Evolutionary conservation across 2,329 filamentous ascomycete species (phyloP).

Genomic region (Hymenoscyphus scutula): DNA sequence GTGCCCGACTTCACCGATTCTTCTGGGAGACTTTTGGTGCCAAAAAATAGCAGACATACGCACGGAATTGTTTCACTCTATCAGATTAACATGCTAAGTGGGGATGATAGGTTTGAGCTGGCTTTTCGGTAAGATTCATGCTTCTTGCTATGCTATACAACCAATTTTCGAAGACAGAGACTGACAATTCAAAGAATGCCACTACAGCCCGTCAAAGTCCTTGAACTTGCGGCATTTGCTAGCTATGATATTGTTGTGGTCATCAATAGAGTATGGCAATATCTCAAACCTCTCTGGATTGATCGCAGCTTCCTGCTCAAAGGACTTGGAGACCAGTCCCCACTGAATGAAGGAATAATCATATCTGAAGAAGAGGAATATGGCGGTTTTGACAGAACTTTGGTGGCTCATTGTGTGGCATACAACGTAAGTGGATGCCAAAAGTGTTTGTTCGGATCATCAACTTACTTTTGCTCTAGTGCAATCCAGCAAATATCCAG

Average conservation of each 20-base stretch:
- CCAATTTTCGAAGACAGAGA: neutral
- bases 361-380: conserved; percentile 56
- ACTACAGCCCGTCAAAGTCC: conserved; percentile 50
- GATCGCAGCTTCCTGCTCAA: conserved; percentile 61
- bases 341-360: conserved; percentile 44
- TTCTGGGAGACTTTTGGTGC: conserved; percentile 44
- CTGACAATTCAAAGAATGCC: conserved; percentile 44
- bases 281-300: conserved; percentile 63
- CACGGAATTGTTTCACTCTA: conserved; percentile 63
- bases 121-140: conserved; percentile 45
- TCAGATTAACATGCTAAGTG: conserved; percentile 55
- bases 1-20: conserved; percentile 54
- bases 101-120: conserved; percentile 65
- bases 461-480: conserved; percentile 19
- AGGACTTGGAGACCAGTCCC: conserved; percentile 52
- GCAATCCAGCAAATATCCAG: conserved; percentile 62
- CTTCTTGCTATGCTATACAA: neutral
- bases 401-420: conserved; percentile 67
- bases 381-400: conserved; percentile 61
- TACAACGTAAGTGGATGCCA: conserved; percentile 51
- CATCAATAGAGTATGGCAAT: conserved; percentile 59
- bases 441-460: neutral
- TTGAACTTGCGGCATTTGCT: conserved; percentile 62
- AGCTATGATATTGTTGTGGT: conserved; percentile 63
- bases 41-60: conserved; percentile 46